Evolutionary conservation across 345 rosid species (phyloP).

Genomic region (Passiflora organensis): DNA sequence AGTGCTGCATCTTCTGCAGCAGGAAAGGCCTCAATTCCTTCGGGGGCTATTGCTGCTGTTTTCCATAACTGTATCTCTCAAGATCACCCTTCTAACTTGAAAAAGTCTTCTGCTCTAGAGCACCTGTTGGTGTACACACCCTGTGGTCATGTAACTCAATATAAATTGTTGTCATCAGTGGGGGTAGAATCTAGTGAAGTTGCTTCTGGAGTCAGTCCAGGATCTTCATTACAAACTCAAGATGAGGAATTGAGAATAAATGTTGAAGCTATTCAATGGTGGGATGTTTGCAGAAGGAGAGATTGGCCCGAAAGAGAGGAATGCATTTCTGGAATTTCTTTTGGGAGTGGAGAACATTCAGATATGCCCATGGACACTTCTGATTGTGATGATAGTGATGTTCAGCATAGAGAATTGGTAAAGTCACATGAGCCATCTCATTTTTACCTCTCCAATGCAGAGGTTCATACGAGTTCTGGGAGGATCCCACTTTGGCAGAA

Average conservation of each 20-base stretch:
- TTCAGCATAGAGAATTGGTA: slow-evolving; percentile 26
- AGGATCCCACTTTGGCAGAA: slow-evolving; percentile 88
- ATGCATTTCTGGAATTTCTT: slow-evolving; percentile 56
- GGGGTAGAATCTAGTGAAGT: slow-evolving; percentile 63
- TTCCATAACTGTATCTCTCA: slow-evolving; percentile 56
- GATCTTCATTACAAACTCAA: slow-evolving; percentile 48
- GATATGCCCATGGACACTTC: slow-evolving; percentile 42
- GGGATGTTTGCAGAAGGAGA: slow-evolving; percentile 92
- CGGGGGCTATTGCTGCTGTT: slow-evolving; percentile 79
- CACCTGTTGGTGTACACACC: slow-evolving; percentile 78
- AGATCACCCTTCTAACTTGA: slow-evolving; percentile 39
- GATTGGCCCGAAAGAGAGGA: slow-evolving; percentile 99
- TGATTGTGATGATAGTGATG: slow-evolving; percentile 47
- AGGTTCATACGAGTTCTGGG: slow-evolving; percentile 71
- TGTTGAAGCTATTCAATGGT: slow-evolving; percentile 80
- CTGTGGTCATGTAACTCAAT: slow-evolving; percentile 87
- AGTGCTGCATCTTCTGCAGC: slow-evolving; percentile 66
- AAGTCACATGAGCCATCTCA: slow-evolving; percentile 64
- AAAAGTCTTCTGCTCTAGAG: slow-evolving; percentile 54
- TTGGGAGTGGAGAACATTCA: slow-evolving; percentile 32
- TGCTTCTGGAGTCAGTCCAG: slow-evolving; percentile 40
- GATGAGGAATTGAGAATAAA: slow-evolving; percentile 77
- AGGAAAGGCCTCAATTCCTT: slow-evolving; percentile 65
- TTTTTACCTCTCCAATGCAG: slow-evolving; percentile 80
- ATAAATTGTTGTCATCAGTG: slow-evolving; percentile 64